Evolutionary conservation across 2,329 filamentous ascomycete genomes (phyloP).

Genomic region (Calonectria hongkongensis): DNA sequence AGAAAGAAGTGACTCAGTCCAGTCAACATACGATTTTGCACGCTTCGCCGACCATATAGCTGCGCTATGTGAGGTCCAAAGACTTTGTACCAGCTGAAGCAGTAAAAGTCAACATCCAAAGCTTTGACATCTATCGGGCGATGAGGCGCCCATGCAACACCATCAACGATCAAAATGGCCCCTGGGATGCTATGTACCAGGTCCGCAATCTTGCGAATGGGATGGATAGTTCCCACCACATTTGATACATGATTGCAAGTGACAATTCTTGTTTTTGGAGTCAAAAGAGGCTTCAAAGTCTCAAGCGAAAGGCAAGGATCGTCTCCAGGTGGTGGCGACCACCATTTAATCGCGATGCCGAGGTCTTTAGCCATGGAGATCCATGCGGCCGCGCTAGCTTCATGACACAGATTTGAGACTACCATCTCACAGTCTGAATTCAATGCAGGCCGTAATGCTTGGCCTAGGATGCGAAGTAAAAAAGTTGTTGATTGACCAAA

Average conservation of each 20-base stretch:
- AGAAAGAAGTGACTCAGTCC: slow-evolving; percentile 18
- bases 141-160: slow-evolving; percentile 85
- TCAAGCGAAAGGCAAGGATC: slow-evolving; percentile 75
- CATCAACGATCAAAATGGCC: slow-evolving; percentile 83
- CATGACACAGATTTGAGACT: slow-evolving; percentile 31
- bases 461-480: too few species aligned
- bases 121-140: slow-evolving; percentile 80
- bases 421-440: slow-evolving; percentile 12
- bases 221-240: slow-evolving; percentile 1
- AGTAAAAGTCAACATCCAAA: slow-evolving; percentile 84
- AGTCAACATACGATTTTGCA: slow-evolving; percentile 4
- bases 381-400: slow-evolving; percentile 40
- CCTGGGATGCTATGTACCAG: slow-evolving; percentile 50
- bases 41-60: slow-evolving; percentile 13
- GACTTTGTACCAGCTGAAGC: slow-evolving; percentile 90
- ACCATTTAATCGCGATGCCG: slow-evolving; percentile 40
- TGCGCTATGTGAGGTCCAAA: slow-evolving; percentile 28
- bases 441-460: too few species aligned
- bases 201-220: not conserved
- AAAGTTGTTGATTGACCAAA: too few species aligned
- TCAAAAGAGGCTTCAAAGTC: slow-evolving; percentile 68
- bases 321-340: slow-evolving; percentile 1
- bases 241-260: slow-evolving; percentile 14
- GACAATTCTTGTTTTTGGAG: slow-evolving; percentile 3
- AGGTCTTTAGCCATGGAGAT: slow-evolving; percentile 29